Evolutionary conservation across 768 basidiomycete species (phyloP), one percentile per base, ranked within the genome.

Genomic region (Mycena rebaudengoi): DNA sequence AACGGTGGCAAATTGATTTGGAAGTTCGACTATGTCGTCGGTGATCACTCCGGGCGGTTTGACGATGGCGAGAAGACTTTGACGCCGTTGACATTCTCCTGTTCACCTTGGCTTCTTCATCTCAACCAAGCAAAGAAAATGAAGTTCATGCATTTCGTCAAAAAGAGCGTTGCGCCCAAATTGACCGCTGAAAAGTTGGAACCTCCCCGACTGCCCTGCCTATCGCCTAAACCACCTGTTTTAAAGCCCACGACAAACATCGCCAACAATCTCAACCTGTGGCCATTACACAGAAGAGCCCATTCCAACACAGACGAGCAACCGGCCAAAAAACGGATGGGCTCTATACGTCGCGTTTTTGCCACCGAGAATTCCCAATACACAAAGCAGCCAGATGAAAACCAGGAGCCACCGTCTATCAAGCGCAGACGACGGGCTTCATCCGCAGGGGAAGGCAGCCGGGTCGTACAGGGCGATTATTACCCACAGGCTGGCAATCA

Each of bases 11-110:
- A 83, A 59, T 76, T 92, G 18, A 77, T 78, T 23, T 95, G 94
- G 95, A 86, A 86, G 58, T 90, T 96, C 65, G 90, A 92, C 57
- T 96, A 96, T 72, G 70, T 88, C 30, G 90, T 96, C 11, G 85
- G 86, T 39, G 88, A 92, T 30, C 73, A 73, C 7, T 78, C 81
- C 5, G 85, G 85, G 23, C 82, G 79, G 60, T 69, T 78, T 18
- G 69, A 85, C n/a, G 78, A 83, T 7, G 91, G 90, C 16, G 94
- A 95, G 76, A 92, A 90, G 78, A 81, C 80, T 2, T 70, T 94
- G 58, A 91, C 87, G 2, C 93, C 93, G 3, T 74, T 94, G 23
- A 85, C 85, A 18, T 94, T 94, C 74, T 84, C 87, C 18, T 95
- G 93, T 70, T 88, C 91, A 4, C 91, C 92, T 0, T 79, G 82